phyloP scores from a whole-genome alignment of 192 early-diverging fungal species.

The Rhizophagus sp. region DNA sequence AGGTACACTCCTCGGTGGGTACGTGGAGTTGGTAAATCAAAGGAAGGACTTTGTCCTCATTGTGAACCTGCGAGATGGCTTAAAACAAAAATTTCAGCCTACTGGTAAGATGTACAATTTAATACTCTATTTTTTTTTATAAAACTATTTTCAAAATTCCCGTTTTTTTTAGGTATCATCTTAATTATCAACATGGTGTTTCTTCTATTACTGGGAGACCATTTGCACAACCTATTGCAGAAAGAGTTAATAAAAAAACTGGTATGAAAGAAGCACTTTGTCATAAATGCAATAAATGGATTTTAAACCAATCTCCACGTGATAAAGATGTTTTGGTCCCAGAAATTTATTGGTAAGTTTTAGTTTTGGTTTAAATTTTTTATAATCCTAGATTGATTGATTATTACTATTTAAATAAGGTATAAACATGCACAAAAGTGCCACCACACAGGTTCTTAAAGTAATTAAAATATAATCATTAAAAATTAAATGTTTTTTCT shows the following conservation, averaged over 20 bases:
- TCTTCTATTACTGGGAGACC: conserved; percentile 29
- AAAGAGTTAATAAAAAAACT: conserved; percentile 28
- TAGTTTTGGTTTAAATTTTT: neutral
- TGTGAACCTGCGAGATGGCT: conserved; percentile 29
- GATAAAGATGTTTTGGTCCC: conserved; percentile 32
- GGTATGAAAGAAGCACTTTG: conserved; percentile 29
- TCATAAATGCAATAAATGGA: conserved; percentile 30
- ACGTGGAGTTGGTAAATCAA: conserved; percentile 31
- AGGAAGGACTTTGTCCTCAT: conserved; percentile 32
- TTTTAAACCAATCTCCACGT: conserved; percentile 29
- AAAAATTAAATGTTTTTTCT: too few species aligned
- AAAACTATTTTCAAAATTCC: neutral
- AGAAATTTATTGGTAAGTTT: conserved; percentile 27
- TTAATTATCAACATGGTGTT: conserved; percentile 32
- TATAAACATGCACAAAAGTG: conserved; percentile 32
- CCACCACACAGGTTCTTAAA: conserved; percentile 8
- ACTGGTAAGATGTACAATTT: conserved; percentile 19
- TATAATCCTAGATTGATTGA: neutral
- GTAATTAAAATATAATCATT: neutral
- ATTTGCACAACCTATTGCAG: conserved; percentile 12
- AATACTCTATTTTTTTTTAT: neutral
- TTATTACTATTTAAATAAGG: conserved; percentile 6
- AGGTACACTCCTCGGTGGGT: conserved; percentile 34
- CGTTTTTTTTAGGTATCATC: conserved; percentile 18
- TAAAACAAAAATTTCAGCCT: conserved; percentile 32